Evolutionary conservation across 2,329 filamentous ascomycete genomes (phyloP), one percentile per base, ranked within the genome.

Genomic region (Cladophialophora chaetospira): DNA sequence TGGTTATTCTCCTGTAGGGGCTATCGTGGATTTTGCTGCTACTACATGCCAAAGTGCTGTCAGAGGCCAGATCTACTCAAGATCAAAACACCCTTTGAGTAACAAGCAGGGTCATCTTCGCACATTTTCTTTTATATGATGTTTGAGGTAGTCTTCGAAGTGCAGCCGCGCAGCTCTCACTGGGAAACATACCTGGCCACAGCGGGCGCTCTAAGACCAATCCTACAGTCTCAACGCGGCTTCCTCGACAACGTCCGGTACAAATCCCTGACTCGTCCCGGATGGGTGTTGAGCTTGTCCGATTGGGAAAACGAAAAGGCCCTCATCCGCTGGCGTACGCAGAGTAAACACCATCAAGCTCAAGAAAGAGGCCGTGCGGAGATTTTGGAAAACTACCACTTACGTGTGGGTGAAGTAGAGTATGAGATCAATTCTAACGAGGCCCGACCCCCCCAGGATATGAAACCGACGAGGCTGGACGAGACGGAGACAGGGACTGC

Each of bases 271-370:
- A 53, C 38, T 8, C 50, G 50, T 10, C 50, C 50, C 4, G 50
- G 50, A 13, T 53, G 50, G 50, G 17, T 49, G 3, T 26, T 55
- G 17, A 36, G 23, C 10, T 23, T 49, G 9, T 55, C 43, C 8
- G 53, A 49, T 21, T 53, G 50, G 50, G 38, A 53, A n/a, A 31
- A 53, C 40, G 50, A 53, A 19, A 53, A 53, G 40, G 38, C 50
- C 21, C 28, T 53, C 6, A 26, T 53, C 9, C 50, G 50, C 13
- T 53, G 50, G 50, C 50, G 50, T 4, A 53, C 50, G 38, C 19
- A 42, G 38, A 36, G 13, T 10, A 36, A 36, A 15, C 50, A 53
- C 40, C 50, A 53, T 26, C 9, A 28, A 17, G 50, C 50, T 5
- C 50, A 53, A 19, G 26, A 45, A 13, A 11, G 11, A 10, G 50